Evolutionary conservation across 1,284 basidiomycete genomes (phyloP).

Genomic region (Pseudozyma flocculosa): DNA sequence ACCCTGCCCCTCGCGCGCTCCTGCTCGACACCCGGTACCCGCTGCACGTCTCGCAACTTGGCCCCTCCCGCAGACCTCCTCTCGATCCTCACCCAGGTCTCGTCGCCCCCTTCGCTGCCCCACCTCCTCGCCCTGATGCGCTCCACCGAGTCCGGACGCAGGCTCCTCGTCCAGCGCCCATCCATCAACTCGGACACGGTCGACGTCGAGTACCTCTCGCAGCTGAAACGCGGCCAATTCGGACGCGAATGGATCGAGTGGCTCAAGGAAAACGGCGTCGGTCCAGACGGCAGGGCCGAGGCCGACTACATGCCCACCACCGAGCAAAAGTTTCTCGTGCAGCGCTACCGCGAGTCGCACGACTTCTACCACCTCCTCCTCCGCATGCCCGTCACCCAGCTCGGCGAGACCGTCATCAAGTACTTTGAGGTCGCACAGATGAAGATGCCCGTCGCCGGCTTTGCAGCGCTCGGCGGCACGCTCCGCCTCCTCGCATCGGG

Average conservation of each 20-base stretch:
- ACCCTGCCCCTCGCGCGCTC: too few relatives aligned
- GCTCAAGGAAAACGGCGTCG: slow-evolving; percentile 85
- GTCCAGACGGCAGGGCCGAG: slow-evolving; percentile 83
- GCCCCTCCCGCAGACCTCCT: slow-evolving; percentile 31
- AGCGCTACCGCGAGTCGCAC: slow-evolving; percentile 95
- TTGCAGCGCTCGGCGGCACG: slow-evolving; percentile 75
- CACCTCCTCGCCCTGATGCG: slow-evolving; percentile 78
- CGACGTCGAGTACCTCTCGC: slow-evolving; percentile 68
- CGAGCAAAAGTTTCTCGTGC: slow-evolving; percentile 73
- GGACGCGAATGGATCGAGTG: slow-evolving; percentile 86
- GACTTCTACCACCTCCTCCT: slow-evolving; percentile 89
- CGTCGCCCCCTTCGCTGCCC: slow-evolving; percentile 67
- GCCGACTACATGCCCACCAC: slow-evolving; percentile 80
- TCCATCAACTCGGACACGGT: slow-evolving; percentile 76
- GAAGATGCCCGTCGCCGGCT: slow-evolving; percentile 80
- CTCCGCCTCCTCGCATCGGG: slow-evolving; percentile 38
- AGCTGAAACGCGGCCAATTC: slow-evolving; percentile 76
- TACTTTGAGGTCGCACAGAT: slow-evolving; percentile 93
- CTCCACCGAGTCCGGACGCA: slow-evolving; percentile 64
- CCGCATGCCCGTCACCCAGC: slow-evolving; percentile 82
- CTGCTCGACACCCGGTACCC: too few relatives aligned
- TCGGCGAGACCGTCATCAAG: slow-evolving; percentile 93
- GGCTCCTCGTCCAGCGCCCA: slow-evolving; percentile 79
- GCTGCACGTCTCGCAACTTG: too few relatives aligned
- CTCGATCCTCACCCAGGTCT: slow-evolving; percentile 44